These are phyloP conservation scores for Puccinia coronata DNA, from an alignment of 1,284 basidiomycete genomes.

Conservation along the genomic window DNA sequence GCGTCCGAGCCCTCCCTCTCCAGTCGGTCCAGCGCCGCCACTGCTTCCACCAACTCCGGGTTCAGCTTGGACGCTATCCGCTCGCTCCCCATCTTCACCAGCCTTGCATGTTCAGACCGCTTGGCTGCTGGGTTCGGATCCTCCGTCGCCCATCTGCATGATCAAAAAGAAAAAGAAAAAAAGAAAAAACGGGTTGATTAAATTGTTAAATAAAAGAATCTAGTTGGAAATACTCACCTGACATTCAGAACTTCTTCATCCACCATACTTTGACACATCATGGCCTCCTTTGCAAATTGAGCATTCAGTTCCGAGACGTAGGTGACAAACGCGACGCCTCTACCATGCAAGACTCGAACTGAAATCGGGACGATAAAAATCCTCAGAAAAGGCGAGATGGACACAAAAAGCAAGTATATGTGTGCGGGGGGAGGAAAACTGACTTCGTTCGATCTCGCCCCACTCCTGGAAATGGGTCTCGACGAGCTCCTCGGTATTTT, in stretches of 20 bases:
- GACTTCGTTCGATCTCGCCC: conserved; percentile 91
- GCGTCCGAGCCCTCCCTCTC: neutral
- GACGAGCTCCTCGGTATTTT: conserved; percentile 84
- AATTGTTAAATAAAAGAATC: neutral
- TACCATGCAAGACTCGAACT: conserved; percentile 89
- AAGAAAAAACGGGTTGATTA: too few relatives aligned
- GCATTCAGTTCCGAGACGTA: conserved; percentile 83
- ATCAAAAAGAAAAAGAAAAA: neutral
- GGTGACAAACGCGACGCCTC: conserved; percentile 95
- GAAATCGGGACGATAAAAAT: conserved; percentile 48
- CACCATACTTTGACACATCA: conserved; percentile 97
- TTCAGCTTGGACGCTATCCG: conserved; percentile 72
- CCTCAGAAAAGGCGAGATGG: conserved; percentile 4
- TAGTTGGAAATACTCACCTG: conserved; percentile 61
- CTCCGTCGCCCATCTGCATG: conserved; percentile 78
- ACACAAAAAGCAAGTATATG: neutral
- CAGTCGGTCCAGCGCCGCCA: conserved; percentile 56
- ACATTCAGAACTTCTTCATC: conserved; percentile 98
- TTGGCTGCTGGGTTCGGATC: conserved; percentile 90
- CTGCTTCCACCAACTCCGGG: conserved; percentile 81
- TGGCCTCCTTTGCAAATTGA: conserved; percentile 97
- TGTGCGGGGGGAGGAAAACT: conserved; percentile 59
- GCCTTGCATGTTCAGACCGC: conserved; percentile 74
- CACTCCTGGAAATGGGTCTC: conserved; percentile 92
- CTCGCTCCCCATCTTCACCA: conserved; percentile 78